phyloP scores from a whole-genome alignment of 2,329 filamentous ascomycete species.

The Microdochium nivale region DNA sequence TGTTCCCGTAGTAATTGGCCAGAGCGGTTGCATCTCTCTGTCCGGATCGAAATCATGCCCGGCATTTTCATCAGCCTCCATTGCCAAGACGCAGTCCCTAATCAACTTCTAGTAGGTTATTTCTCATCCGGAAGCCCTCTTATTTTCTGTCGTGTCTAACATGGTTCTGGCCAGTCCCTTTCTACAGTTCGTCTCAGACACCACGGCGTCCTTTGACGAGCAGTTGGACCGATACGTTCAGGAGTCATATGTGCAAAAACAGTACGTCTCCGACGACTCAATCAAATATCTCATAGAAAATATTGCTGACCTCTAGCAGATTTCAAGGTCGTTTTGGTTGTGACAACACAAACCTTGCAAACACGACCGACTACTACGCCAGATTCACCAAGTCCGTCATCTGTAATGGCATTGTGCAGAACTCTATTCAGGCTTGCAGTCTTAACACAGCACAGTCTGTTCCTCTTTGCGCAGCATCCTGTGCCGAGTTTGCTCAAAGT shows the following conservation, averaged over 20 bases:
- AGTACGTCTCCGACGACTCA: conserved; percentile 46
- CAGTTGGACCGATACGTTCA: conserved; percentile 65
- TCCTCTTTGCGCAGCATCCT: conserved; percentile 84
- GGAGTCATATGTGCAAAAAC: conserved; percentile 64
- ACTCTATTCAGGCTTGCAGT: conserved; percentile 63
- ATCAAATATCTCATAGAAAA: background rate
- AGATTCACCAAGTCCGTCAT: conserved; percentile 87
- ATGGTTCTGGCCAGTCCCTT: conserved; percentile 57
- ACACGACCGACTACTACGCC: conserved; percentile 78
- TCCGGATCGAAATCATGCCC: background rate
- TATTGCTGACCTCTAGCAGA: conserved; percentile 36
- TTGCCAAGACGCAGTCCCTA: background rate
- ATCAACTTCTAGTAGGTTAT: background rate
- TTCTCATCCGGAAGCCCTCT: background rate
- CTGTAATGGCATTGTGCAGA: conserved; percentile 91
- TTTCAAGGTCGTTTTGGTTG: conserved; percentile 80
- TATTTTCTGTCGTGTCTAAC: background rate
- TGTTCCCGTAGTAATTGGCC: background rate
- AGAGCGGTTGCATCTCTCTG: background rate
- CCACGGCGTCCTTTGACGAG: conserved; percentile 68
- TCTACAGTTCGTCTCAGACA: conserved; percentile 70
- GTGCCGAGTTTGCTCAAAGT: conserved; percentile 78
- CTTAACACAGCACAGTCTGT: conserved; percentile 55
- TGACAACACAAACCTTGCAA: conserved; percentile 63
- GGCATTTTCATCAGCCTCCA: background rate